Percentiles rank a stretch among this genome's conserved stretches.
Evolutionary conservation across 2,329 filamentous ascomycete genomes (phyloP).

Genomic region (Simplicillium aogashimaense): DNA sequence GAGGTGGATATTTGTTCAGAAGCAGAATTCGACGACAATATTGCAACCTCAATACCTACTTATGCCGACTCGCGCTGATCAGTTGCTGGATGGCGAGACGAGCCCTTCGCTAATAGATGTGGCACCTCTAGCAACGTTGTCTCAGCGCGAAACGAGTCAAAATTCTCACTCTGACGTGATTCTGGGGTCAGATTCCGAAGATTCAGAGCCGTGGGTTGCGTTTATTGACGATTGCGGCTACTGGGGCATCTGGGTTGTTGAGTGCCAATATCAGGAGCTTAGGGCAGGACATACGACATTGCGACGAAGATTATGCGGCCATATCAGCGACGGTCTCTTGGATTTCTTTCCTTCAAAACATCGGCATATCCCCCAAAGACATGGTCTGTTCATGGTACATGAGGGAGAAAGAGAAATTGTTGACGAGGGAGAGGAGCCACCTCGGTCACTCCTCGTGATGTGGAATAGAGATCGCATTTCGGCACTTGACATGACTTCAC

Average conservation of each 20-base stretch:
- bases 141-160: constrained; percentile 40
- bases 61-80: constrained; percentile 19
- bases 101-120: constrained; percentile 41
- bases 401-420: neutral
- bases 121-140: constrained; percentile 45
- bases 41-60: constrained; percentile 39
- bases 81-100: constrained; percentile 11
- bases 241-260: constrained; percentile 60
- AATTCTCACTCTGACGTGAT: constrained; percentile 49
- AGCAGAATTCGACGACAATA: constrained; percentile 38
- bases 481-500: constrained; percentile 20
- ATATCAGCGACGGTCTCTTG: constrained; percentile 29
- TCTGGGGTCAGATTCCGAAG: constrained; percentile 44
- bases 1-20: constrained; percentile 46
- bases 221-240: constrained; percentile 54
- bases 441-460: constrained; percentile 18
- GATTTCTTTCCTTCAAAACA: constrained; percentile 19
- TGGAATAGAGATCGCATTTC: constrained; percentile 26
- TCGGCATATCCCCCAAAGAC: constrained; percentile 21
- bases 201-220: constrained; percentile 49
- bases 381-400: constrained; percentile 32
- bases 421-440: constrained; percentile 6
- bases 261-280: constrained; percentile 19
- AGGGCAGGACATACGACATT: constrained; percentile 22
- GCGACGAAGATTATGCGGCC: constrained; percentile 28